These are phyloP conservation scores for Alternaria postmessia DNA, from an alignment of 2,329 filamentous ascomycete species.

Conservation along the genomic window DNA sequence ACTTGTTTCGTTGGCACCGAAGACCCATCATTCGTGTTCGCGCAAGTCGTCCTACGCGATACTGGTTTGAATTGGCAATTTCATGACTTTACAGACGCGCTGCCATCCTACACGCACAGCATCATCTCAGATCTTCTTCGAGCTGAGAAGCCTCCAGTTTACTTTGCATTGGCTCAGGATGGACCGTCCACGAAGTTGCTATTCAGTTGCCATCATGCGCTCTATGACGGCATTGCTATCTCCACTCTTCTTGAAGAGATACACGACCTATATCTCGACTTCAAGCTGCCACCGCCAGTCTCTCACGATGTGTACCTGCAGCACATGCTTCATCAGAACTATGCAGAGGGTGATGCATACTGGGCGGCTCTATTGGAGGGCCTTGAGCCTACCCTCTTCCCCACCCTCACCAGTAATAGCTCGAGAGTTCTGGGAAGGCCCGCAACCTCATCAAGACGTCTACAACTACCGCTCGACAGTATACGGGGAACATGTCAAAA, in stretches of 20 bases:
- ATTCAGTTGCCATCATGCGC: conserved; percentile 76
- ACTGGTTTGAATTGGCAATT: conserved; percentile 55
- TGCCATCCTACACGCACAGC: conserved; percentile 53
- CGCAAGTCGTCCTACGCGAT: conserved; percentile 72
- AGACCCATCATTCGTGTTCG: conserved; percentile 68
- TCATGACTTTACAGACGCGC: conserved; percentile 20
- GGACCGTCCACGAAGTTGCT: conserved; percentile 47
- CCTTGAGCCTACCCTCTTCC: conserved; percentile 58
- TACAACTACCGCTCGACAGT: conserved; percentile 33
- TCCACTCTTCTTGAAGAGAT: conserved; percentile 73
- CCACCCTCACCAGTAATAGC: conserved; percentile 39
- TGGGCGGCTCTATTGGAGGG: conserved; percentile 68
- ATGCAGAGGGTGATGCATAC: conserved; percentile 65
- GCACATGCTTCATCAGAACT: conserved; percentile 62
- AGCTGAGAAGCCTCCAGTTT: conserved; percentile 45
- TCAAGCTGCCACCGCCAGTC: conserved; percentile 58
- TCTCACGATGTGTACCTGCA: conserved; percentile 71
- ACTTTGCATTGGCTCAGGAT: conserved; percentile 38
- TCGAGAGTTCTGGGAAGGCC: neutral
- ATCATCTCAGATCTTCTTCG: conserved; percentile 60
- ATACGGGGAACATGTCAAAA: conserved; percentile 33
- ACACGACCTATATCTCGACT: conserved; percentile 63
- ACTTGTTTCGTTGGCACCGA: conserved; percentile 77
- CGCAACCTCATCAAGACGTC: conserved; percentile 35
- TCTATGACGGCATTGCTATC: conserved; percentile 87